Conservation (phyloP, 768 basidiomycete genomes). For the Kwoniella sp. region DNA sequence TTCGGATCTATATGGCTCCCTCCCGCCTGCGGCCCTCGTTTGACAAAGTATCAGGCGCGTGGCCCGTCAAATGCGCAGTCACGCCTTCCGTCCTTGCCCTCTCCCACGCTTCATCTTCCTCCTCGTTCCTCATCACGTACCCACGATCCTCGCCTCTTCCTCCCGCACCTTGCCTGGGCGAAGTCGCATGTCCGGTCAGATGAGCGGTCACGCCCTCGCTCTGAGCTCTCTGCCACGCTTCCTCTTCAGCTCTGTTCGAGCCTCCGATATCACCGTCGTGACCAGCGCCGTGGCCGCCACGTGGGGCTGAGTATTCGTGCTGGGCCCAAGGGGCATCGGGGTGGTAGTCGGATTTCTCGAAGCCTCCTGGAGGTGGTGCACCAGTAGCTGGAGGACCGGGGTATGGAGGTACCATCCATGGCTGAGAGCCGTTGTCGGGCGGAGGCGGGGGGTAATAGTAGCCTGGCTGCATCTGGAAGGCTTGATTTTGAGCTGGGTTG, state of each 20-base stretch:
- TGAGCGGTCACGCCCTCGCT: conserved; percentile 42
- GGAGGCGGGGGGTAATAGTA: conserved; percentile 32
- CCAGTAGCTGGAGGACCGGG: conserved; percentile 47
- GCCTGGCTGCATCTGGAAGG: conserved; percentile 35
- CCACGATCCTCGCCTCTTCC: conserved; percentile 27
- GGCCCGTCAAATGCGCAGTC: conserved; percentile 42
- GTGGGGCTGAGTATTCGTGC: conserved; percentile 25
- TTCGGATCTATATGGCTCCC: conserved; percentile 15
- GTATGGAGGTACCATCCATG: conserved; percentile 54
- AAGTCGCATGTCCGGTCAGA: conserved; percentile 39
- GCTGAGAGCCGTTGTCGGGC: conserved; percentile 25
- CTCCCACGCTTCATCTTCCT: conserved; percentile 56
- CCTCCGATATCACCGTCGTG: background rate
- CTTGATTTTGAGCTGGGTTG: conserved; percentile 24
- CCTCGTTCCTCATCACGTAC: conserved; percentile 38
- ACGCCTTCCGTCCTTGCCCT: conserved; percentile 45
- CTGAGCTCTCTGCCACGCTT: conserved; percentile 39
- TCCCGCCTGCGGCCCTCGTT: conserved; percentile 12
- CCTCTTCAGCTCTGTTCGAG: conserved; percentile 29
- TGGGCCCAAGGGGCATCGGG: conserved; percentile 46
- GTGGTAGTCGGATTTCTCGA: conserved; percentile 49
- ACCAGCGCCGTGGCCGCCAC: conserved; percentile 10
- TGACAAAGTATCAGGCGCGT: background rate
- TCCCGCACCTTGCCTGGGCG: conserved; percentile 1
- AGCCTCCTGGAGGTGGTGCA: conserved; percentile 20